Evolutionary conservation across 2,329 filamentous ascomycete species (phyloP), one percentile per base, ranked within the genome.

Genomic region (Ciborinia camelliae): DNA sequence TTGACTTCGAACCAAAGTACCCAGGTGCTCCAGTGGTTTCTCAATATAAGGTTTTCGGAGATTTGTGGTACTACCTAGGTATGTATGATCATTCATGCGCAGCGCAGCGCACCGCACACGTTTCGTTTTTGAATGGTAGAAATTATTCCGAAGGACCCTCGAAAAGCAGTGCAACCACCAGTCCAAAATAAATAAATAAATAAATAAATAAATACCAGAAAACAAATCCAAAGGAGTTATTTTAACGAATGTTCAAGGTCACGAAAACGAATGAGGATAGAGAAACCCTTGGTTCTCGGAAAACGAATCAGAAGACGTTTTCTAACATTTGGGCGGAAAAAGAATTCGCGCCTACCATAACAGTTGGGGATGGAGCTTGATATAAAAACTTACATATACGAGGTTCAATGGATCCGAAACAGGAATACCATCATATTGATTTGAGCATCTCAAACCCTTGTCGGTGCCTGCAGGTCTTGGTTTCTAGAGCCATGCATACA

Each of bases 401-500:
- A 62, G 35, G 48, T 32, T 53, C 26, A 9, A 53, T 41, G 35
- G 45, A 43, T 23, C 35, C n/a, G 26, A 32, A 20, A 30, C 59
- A 47, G n/a, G 32, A 50, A 58, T 43, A 50, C 55, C 35, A 28
- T 63, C 62, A 63, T 28, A 53, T 53, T 30, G 26, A n/a, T 32
- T 41, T 41, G 48, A 35, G 14, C 26, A n/a, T 41, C 7, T 39
- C 10, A n/a, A 12, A 37, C 28, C 52, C 53, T 32, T 48, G 37
- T 59, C 26, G 20, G 52, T 58, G 32, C 52, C 62, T 63, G 62
- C 62, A 63, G 45, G 62, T 63, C 51, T 63, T 28, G n/a, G 47
- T n/a, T 7, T 45, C 37, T 39, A 9, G 39, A 47, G 28, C 43
- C 18, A 41, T 14, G 15, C 20, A 55, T n/a, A 63, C 39, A 48